Evolutionary conservation across 495 filamentous ascomycete species (phyloP), one percentile per base, ranked within the genome.

Genomic region (Aspergillus nidulans): DNA sequence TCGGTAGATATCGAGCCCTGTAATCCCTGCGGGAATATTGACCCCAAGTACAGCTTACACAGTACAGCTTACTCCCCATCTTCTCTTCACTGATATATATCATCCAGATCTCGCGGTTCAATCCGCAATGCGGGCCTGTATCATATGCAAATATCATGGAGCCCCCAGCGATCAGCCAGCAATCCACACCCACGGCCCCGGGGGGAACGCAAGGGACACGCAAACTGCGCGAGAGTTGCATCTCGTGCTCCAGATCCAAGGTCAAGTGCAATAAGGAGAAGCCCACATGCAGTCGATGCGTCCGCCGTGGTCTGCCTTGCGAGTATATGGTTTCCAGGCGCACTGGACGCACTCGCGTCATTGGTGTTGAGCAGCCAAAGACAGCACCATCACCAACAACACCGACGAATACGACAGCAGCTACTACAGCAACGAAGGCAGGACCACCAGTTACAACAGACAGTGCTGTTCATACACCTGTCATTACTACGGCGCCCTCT

Each of bases 261-360:
- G 20, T 70, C 20, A 86, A 85, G 71, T 86, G 83, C 58, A 75
- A 81, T 61, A 81, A 85, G 58, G 71, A 69, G 45, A 80, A 77
- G 19, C 83, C 83, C 7, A 65, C 70, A 43, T 85, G 83, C 63
- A 62, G 75, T 43, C 80, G 83, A 23, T 86, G 83, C 63, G 54
- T 56, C 19, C 81, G 84, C 61, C 73, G 77, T 26, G 67, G 70
- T 8, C 59, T 77, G 16, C 61, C 67, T 20, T 86, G 83, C 58
- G 69, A 69, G 24, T 86, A 85, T 56, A 75, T 81, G 42, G 63
- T 69, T 15, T 71, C 81, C 6, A 79, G 77, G 42, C 81, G 63
- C 1, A 55, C 50, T 24, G 65, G 67, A 24, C 49, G 67, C 0
- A 67, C 26, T 15, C 43, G 43, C 23, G 43, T 28, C 23, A 28